phyloP scores from a whole-genome alignment of 371 early-diverging fungal genomes.

The Mortierella polycephala region DNA sequence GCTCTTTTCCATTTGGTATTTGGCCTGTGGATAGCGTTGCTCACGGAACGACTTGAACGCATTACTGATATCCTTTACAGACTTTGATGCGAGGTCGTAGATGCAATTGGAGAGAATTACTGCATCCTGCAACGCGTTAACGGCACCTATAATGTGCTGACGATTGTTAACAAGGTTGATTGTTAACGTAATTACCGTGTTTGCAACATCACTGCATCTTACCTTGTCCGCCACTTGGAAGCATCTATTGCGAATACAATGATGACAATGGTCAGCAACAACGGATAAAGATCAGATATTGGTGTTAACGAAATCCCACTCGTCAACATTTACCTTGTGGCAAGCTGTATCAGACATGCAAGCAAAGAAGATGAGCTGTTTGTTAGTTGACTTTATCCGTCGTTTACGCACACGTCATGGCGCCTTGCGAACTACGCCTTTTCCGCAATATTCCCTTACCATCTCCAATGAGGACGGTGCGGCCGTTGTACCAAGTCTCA shows the following conservation, averaged over 20 bases:
- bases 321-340: slow-evolving; percentile 9
- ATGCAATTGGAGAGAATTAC: slow-evolving; percentile 38
- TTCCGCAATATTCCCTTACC: slow-evolving; percentile 17
- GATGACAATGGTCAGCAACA: neutral
- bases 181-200: neutral
- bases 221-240: slow-evolving; percentile 35
- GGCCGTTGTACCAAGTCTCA: slow-evolving; percentile 35
- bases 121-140: slow-evolving; percentile 41
- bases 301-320: neutral
- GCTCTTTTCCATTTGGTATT: slow-evolving; percentile 29
- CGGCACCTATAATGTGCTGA: slow-evolving; percentile 12
- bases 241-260: slow-evolving; percentile 3
- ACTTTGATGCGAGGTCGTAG: slow-evolving; percentile 20
- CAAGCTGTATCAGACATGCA: slow-evolving; percentile 6
- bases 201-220: neutral
- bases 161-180: neutral
- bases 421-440: too few relatives aligned
- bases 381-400: neutral
- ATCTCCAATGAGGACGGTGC: slow-evolving; percentile 40
- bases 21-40: slow-evolving; percentile 29
- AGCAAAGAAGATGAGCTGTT: neutral
- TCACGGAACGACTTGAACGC: slow-evolving; percentile 21
- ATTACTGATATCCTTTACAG: slow-evolving; percentile 7
- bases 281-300: neutral
- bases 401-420: too few relatives aligned